Evolutionary conservation across 2,329 filamentous ascomycete species (phyloP).

Genomic region (Chaetomium olivaceum): DNA sequence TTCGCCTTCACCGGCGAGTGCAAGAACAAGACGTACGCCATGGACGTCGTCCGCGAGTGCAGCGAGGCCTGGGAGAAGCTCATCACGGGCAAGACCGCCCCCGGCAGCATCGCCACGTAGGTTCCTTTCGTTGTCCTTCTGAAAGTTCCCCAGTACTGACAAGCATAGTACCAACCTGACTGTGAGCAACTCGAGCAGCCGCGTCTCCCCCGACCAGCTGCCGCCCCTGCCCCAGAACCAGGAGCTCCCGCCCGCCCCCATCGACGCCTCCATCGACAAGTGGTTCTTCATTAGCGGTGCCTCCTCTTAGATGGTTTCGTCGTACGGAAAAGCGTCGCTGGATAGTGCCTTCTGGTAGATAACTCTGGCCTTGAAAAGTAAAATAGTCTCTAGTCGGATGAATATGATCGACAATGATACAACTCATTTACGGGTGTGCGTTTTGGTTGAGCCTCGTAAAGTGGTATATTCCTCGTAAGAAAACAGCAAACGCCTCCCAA

Average conservation of each 20-base stretch:
- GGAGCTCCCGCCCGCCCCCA: constrained; percentile 80
- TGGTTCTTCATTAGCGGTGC: constrained; percentile 99
- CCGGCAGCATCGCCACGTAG: constrained; percentile 79
- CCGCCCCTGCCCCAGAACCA: constrained; percentile 76
- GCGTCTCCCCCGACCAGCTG: constrained; percentile 68
- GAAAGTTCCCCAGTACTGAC: constrained; percentile 34
- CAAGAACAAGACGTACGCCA: constrained; percentile 99
- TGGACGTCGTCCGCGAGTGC: constrained; percentile 94
- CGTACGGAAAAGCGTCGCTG: neutral
- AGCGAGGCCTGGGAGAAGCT: constrained; percentile 96
- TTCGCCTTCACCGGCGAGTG: constrained; percentile 99
- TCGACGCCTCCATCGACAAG: constrained; percentile 97
- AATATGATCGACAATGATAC: constrained; percentile 2
- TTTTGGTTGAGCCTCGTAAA: neutral
- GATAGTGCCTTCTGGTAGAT: constrained; percentile 2
- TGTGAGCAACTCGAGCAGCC: constrained; percentile 71
- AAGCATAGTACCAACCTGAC: constrained; percentile 73
- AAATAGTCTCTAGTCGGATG: neutral
- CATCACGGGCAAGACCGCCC: constrained; percentile 81
- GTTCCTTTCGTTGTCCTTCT: constrained; percentile 40
- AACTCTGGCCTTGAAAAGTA: neutral
- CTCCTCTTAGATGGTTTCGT: constrained; percentile 59
- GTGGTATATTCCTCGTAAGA: constrained; percentile 19
- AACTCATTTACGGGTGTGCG: neutral
- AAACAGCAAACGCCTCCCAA: constrained; percentile 25